Percentiles rank a stretch among this genome's conserved stretches.
Evolutionary conservation across 1,139 yeast genomes (phyloP).

Genomic region (Kazachstania sp.): DNA sequence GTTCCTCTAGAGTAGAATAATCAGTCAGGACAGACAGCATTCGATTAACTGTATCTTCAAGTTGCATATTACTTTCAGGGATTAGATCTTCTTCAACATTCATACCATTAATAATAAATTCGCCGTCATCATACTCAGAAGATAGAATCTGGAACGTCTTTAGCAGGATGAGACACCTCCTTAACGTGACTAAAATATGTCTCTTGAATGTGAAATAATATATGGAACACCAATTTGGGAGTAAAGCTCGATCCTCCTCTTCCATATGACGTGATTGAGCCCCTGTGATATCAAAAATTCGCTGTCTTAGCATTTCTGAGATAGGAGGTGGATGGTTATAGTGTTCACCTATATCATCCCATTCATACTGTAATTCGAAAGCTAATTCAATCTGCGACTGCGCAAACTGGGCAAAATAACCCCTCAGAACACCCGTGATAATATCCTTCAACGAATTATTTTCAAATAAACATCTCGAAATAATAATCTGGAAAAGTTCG

Average conservation of each 20-base stretch:
- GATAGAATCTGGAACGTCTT: slow-evolving; percentile 21
- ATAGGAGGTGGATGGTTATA: too few relatives aligned
- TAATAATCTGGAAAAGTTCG: slow-evolving; percentile 28
- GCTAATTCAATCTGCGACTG: too few relatives aligned
- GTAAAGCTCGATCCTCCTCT: too few relatives aligned
- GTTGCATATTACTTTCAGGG: slow-evolving; percentile 3
- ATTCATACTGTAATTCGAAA: too few relatives aligned
- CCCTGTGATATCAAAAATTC: too few relatives aligned
- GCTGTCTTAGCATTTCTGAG: too few relatives aligned
- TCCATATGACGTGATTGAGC: too few relatives aligned
- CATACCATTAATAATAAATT: slow-evolving; percentile 13
- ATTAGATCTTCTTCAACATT: slow-evolving; percentile 11
- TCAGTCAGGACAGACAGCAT: slow-evolving; percentile 14
- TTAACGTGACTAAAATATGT: slow-evolving; percentile 22
- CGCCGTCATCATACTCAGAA: slow-evolving; percentile 13
- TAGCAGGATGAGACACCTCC: slow-evolving; percentile 23
- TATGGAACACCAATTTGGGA: too few relatives aligned
- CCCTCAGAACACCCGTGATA: slow-evolving; percentile 15
- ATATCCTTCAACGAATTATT: slow-evolving; percentile 14
- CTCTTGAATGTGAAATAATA: slow-evolving; percentile 9
- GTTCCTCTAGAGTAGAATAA: slow-evolving; percentile 9
- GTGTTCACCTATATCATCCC: too few relatives aligned
- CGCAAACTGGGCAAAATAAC: slow-evolving; percentile 4
- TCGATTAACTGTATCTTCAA: slow-evolving; percentile 11
- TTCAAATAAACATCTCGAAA: slow-evolving; percentile 17